Evolutionary conservation across 345 rosid species (phyloP).

Genomic region (Murraya koenigii): DNA sequence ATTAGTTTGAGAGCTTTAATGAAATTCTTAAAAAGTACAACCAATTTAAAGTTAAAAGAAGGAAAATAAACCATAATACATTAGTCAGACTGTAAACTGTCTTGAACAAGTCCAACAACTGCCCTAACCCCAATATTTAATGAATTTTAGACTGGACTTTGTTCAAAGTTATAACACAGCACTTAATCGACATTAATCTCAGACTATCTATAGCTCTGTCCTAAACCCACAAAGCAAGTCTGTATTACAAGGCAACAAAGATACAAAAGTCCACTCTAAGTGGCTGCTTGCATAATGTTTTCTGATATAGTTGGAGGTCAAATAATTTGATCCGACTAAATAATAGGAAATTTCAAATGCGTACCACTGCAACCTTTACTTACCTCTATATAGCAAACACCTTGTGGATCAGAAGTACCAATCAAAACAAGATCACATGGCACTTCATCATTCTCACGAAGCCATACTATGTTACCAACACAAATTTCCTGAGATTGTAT

Average conservation of each 20-base stretch:
- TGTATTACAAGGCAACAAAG: background rate
- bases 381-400: slow-evolving; percentile 92
- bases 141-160: background rate
- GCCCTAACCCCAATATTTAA: background rate
- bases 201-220: no score
- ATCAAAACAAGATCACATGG: slow-evolving; percentile 97
- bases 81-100: background rate
- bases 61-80: background rate
- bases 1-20: background rate
- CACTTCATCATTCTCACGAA: slow-evolving; percentile 99
- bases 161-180: background rate
- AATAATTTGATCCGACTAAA: background rate
- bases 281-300: background rate
- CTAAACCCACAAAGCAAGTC: background rate
- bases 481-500: slow-evolving; percentile 82
- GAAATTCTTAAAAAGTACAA: background rate
- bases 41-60: background rate
- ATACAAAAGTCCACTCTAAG: background rate
- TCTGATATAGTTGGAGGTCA: background rate
- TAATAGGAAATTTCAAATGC: background rate
- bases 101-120: background rate
- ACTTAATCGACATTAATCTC: background rate
- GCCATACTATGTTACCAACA: slow-evolving; percentile 94
- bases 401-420: slow-evolving; percentile 94
- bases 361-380: background rate